phyloP scores from a whole-genome alignment of 306 rosid species.

The Rubus idaeus region DNA sequence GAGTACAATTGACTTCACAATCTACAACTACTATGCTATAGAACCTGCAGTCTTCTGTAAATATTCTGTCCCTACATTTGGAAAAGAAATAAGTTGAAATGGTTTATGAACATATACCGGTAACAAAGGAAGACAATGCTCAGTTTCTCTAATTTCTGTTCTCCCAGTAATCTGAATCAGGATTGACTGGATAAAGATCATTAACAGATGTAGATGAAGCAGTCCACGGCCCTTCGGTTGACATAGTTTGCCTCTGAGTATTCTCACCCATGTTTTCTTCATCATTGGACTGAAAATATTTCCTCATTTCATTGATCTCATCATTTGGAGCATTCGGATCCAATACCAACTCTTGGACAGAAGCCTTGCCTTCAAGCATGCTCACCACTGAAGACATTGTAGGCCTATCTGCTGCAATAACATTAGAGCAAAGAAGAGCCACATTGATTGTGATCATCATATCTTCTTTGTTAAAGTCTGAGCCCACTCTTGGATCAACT shows the following conservation, averaged over 20 bases:
- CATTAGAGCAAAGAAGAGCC: conserved; percentile 40
- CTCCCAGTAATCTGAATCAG: conserved; percentile 22
- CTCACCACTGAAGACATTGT: conserved; percentile 46
- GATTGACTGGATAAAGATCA: conserved; percentile 35
- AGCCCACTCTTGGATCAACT: conserved; percentile 43
- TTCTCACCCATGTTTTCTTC: conserved; percentile 1
- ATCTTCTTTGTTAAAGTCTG: conserved; percentile 28
- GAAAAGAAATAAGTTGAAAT: background rate
- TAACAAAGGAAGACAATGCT: background rate
- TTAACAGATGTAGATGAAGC: conserved; percentile 27
- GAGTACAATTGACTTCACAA: background rate
- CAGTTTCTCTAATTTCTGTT: conserved; percentile 12
- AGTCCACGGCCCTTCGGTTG: conserved; percentile 24
- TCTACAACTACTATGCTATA: background rate
- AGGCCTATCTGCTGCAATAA: conserved; percentile 35
- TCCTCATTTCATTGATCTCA: conserved; percentile 27
- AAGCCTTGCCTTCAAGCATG: conserved; percentile 42
- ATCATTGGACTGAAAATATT: conserved; percentile 14
- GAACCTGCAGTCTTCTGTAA: background rate
- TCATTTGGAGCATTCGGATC: conserved; percentile 5
- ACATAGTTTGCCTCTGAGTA: conserved; percentile 9
- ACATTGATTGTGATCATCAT: conserved; percentile 30
- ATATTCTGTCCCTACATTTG: background rate
- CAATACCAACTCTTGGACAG: conserved; percentile 19
- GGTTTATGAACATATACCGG: background rate